Percentiles rank a stretch among this genome's conserved stretches.
These are phyloP conservation scores for Epichloe glyceriae DNA, from an alignment of 2,329 filamentous ascomycete species.

Conservation along the genomic window DNA sequence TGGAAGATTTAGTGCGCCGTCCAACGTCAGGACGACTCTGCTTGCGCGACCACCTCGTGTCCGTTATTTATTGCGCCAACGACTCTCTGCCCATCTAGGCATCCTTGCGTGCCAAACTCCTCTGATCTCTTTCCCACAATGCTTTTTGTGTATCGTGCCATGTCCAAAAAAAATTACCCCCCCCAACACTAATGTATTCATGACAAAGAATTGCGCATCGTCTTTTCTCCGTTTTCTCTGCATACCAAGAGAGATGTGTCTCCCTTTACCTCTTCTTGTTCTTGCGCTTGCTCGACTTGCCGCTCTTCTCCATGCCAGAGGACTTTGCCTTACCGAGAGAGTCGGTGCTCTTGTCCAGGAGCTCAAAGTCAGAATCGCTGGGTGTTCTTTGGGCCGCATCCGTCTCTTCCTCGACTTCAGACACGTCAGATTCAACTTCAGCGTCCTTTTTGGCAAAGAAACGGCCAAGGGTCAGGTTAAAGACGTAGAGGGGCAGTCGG, in stretches of 20 bases:
- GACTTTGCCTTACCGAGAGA: conserved; percentile 39
- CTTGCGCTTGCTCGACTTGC: conserved; percentile 8
- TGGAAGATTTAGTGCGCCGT: too few species aligned
- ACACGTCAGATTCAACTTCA: conserved; percentile 24
- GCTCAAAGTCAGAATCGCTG: conserved; percentile 49
- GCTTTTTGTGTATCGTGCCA: neutral
- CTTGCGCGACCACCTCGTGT: neutral
- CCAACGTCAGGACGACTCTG: neutral
- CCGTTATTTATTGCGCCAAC: neutral
- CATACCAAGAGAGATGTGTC: neutral
- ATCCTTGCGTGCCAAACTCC: neutral
- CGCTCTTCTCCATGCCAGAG: conserved; percentile 31
- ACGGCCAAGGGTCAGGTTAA: conserved; percentile 41
- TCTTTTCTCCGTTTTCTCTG: neutral
- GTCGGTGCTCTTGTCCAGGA: conserved; percentile 48
- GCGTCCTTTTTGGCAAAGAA: conserved; percentile 28
- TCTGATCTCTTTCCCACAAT: neutral
- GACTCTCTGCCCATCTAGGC: neutral
- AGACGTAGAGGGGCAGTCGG: conserved; percentile 64
- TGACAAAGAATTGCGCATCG: neutral
- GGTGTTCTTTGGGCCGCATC: conserved; percentile 39
- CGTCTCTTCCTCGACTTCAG: conserved; percentile 31
- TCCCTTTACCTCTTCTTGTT: conserved; percentile 6
- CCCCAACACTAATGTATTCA: neutral
- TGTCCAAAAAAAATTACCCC: neutral